Evolutionary conservation across 2,329 filamentous ascomycete species (phyloP).

Genomic region (Colletotrichum shisoi): DNA sequence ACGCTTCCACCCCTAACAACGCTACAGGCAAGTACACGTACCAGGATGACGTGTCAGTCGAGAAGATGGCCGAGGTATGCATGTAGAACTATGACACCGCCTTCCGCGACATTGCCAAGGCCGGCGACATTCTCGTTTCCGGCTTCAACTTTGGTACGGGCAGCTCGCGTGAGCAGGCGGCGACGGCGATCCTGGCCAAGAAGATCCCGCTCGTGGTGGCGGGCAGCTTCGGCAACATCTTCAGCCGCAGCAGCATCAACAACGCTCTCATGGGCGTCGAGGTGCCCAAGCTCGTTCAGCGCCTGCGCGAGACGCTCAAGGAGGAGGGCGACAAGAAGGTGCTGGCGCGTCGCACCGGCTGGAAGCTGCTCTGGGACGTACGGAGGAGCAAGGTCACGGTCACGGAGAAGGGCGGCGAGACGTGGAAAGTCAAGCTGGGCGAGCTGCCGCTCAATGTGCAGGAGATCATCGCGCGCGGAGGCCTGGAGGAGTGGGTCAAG

Average conservation of each 20-base stretch:
- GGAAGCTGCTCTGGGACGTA: constrained; percentile 85
- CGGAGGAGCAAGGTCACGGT: constrained; percentile 73
- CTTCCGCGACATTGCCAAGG: constrained; percentile 70
- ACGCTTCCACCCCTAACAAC: constrained; percentile 52
- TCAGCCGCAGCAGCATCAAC: constrained; percentile 79
- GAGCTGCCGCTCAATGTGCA: constrained; percentile 87
- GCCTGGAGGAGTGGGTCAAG: constrained; percentile 85
- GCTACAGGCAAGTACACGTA: constrained; percentile 76
- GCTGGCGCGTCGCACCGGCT: constrained; percentile 78
- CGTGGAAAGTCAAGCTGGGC: constrained; percentile 82
- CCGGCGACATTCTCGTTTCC: constrained; percentile 81
- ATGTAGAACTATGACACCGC: constrained; percentile 91
- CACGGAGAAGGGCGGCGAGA: constrained; percentile 70
- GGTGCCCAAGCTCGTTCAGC: constrained; percentile 70
- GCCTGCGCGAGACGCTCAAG: constrained; percentile 69
- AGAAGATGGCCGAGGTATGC: constrained; percentile 86
- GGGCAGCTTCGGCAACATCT: constrained; percentile 86
- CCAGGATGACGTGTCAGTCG: constrained; percentile 78
- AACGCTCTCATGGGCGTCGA: constrained; percentile 79
- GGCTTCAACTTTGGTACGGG: constrained; percentile 93
- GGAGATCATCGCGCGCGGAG: constrained; percentile 80
- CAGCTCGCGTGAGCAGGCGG: constrained; percentile 82
- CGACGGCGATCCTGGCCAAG: constrained; percentile 84
- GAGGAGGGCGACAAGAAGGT: constrained; percentile 58
- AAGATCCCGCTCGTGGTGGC: constrained; percentile 81